Evolutionary conservation across 176 grass and related monocot genomes (phyloP), one percentile per base, ranked within the genome.

Genomic region (Urochloa ruziziensis): DNA sequence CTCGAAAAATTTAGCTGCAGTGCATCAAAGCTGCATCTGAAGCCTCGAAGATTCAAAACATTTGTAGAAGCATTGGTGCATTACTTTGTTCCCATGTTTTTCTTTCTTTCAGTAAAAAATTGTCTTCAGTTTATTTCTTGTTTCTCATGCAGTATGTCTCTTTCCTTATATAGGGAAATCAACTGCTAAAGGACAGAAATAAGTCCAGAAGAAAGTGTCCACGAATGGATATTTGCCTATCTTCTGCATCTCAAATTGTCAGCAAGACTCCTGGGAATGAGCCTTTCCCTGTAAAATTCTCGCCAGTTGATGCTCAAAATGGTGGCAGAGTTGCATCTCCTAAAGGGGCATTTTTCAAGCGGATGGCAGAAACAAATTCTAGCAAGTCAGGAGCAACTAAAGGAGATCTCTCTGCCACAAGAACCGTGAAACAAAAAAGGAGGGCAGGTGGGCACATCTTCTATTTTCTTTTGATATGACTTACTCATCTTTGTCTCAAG

Each of bases 1-100:
- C 96, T 98, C 21, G 96, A 98, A 73, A 98, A 99, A 74, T 95
- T 90, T 82, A 99, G 93, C 67, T 99, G 97, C 80, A 99, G 91
- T 39, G 91, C 93, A 77, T 99, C 97, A 46, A 99, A 99, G 69
- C 82, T 99, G 52, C 97, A 95, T 88, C 89, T 96, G 74, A 99
- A 99, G 76, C 97, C 97, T 85, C 85, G 93, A 62, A 99, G 97
- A 85, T 99, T 94, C 91, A 99, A 99, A 86, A 91, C 90, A 92
- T 99, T 99, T 85, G 88, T 99, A 67, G 97, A 99, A 88, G 93
- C 97, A 87, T 84, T 99, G 88, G 95, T 97, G 37, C 37, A 73
- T 77, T 84, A 70, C 36, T 82, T 76, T 76, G 35, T 52, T 61
- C 34, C 61, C 80, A 35, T 49, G 27, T 16, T 84, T 86, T 23